Base-by-base conservation (phyloP, 495 filamentous ascomycete species). In the Tuber brumale region DNA sequence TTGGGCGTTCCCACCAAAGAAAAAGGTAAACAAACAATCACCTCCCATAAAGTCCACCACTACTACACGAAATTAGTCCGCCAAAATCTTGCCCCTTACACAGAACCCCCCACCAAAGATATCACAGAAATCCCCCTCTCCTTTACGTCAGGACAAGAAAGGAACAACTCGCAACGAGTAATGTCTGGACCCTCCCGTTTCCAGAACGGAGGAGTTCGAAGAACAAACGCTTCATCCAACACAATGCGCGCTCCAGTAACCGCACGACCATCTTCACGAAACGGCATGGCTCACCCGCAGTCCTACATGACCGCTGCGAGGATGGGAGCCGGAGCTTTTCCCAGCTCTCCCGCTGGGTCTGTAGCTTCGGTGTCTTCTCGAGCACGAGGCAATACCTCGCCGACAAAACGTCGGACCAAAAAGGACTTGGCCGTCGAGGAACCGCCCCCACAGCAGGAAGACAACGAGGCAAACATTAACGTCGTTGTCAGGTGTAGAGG, bases 401-500 rank as follows among this genome's bases (percentile, higher is more conserved):
- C 80, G 5, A 78, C 75, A n/a, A 82, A 76, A 57, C 42, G 79
- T 0, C 70, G 78, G 37, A 70, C 51, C 57, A 80, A 70, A 16
- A 77, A 74, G n/a, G 73, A 80, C 37, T 72, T 72, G 51, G 61
- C 70, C 23, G 78, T 70, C 12, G 79, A 73, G 21, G 80, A 79
- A 71, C 69, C 69, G 3, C 76, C 70, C 14, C 71, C 76, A 19
- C 72, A 77, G 35, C 89, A 70, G 89, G 91, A 72, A 87, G 88
- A 88, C 48, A 90, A 93, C 75, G 94, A 96, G 83, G 97, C 95
- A 3, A 98, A 96, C 84, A 99, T 99, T 83, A 94, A 96, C 84
- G 95, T 98, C 51, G 94, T 97, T 6, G 95, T 99, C 43, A 88
- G 95, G 76, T 99, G 95, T 85, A 89, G 95, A 66, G 96, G 95